Percentiles rank a stretch among this genome's conserved stretches.
Conservation (phyloP, 768 basidiomycete species). For the Boletus eberwhitei region DNA sequence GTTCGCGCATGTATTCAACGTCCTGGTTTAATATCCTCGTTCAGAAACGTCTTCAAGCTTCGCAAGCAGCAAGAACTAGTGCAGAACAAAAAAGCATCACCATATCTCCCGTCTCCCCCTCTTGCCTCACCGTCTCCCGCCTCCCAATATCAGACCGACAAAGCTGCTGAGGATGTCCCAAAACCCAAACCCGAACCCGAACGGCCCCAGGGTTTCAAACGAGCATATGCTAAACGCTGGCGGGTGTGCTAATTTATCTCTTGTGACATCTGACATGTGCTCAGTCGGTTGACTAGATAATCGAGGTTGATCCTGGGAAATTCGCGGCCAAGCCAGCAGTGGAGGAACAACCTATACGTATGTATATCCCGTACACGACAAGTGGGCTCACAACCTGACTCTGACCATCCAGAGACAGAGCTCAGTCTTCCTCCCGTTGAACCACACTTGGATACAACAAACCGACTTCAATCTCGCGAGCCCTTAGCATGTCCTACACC, state of each 20-base stretch:
- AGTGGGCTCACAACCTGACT: not conserved
- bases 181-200: constrained; percentile 5
- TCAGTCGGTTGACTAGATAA: constrained; percentile 10
- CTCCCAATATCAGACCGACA: not conserved
- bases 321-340: constrained; percentile 7
- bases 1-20: constrained; percentile 21
- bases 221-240: constrained; percentile 26
- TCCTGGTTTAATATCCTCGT: not conserved
- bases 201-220: constrained; percentile 9
- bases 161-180: not conserved
- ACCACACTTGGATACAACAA: not conserved
- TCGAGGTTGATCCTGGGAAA: constrained; percentile 14
- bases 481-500: not conserved
- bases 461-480: not conserved
- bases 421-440: not conserved
- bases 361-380: not conserved
- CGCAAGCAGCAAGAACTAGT: constrained; percentile 33
- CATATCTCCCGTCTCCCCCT: constrained; percentile 6
- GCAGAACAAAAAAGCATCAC: constrained; percentile 6
- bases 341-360: constrained; percentile 9
- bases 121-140: not conserved
- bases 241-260: constrained; percentile 11
- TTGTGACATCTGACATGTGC: not conserved
- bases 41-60: constrained; percentile 46
- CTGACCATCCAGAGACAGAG: constrained; percentile 5